Base-by-base conservation (phyloP, 164 flowering plant genomes). In the Magnolia officinalis region DNA sequence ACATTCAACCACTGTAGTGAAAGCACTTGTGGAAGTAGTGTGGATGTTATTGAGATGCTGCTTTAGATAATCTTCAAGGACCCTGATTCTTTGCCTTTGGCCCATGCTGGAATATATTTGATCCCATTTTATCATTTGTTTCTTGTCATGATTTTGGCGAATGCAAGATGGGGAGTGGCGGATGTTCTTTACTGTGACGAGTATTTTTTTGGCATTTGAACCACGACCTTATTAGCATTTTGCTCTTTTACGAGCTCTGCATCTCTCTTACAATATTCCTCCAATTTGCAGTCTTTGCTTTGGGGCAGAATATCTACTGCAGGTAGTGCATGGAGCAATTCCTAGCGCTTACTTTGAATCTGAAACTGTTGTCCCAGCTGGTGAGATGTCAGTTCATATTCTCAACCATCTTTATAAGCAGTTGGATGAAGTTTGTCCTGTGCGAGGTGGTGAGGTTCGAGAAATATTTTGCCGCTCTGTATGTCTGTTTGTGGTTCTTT, bases 401-500 rank as follows among this genome's bases (percentile, higher is more conserved):
- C 88, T 94, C 77, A 93, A 96, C 79, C 78, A 85, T 81, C 90
- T 96, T 50, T 92, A 94, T 80, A 75, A 78, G 83, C 90, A 84
- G 89, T 89, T 94, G 55, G 89, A 90, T 81, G 92, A 93, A 88
- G 87, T 85, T 79, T 91, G 98, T 85, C 92, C 89, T 49, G 90
- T 96, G 79, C 92, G 90, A 87, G 95, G 92, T 84, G 98, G 98
- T 78, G 95, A 96, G 99, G 99, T 96, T 86, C 86, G 79, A 58
- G 72, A 64, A 72, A 29, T 8, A 68, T 63, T 73, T 45, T 64
- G 26, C 2, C 14, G 65, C 8, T 72, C 10, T 52, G 14, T 26
- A 50, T 55, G 61, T 55, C 61, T n/a, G 2, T 20, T 18, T 16
- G 6, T 67, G 23, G 58, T 74, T 77, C 20, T 71, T 10, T 31